A percentile compares a stretch with the other conserved stretches of the same genome.
Evolutionary conservation across 306 rosid genomes (phyloP).

Genomic region (Ziziphus jujuba): DNA sequence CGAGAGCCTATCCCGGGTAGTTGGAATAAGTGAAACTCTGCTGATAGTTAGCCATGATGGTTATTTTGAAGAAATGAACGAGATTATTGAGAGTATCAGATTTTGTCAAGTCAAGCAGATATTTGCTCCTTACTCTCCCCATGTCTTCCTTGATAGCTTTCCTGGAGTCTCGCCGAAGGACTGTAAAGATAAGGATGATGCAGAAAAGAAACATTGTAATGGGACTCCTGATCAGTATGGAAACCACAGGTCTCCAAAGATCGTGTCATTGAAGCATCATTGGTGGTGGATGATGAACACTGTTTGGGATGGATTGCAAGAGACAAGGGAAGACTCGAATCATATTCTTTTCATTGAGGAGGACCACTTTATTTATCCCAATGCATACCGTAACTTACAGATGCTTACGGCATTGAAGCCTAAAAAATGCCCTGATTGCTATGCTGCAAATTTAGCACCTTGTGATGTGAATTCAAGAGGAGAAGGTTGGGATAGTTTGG

Average conservation of each 20-base stretch:
- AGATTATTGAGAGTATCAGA: conserved; percentile 59
- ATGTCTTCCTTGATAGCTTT: conserved; percentile 63
- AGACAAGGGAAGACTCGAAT: conserved; percentile 56
- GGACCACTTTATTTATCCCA: conserved; percentile 86
- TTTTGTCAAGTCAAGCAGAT: conserved; percentile 93
- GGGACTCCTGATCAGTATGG: conserved; percentile 95
- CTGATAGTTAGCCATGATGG: conserved; percentile 95
- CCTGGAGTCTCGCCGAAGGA: conserved; percentile 73
- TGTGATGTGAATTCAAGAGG: conserved; percentile 92
- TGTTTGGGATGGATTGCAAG: conserved; percentile 84
- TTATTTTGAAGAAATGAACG: conserved; percentile 75
- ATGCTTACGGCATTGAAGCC: conserved; percentile 62
- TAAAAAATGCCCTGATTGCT: conserved; percentile 74
- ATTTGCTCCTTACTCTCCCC: conserved; percentile 88
- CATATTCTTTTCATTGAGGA: conserved; percentile 94
- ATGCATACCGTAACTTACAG: conserved; percentile 85
- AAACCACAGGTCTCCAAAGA: conserved; percentile 77
- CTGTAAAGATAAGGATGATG: conserved; percentile 65
- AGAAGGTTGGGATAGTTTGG: conserved; percentile 59
- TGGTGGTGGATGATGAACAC: conserved; percentile 99
- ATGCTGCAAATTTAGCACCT: conserved; percentile 94
- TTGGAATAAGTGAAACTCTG: conserved; percentile 81
- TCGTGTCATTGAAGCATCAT: conserved; percentile 93
- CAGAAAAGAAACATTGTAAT: conserved; percentile 35
- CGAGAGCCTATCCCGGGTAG: conserved; percentile 74